phyloP scores from a whole-genome alignment of 2,329 filamentous ascomycete species.

The Pseudocercospora cruenta region DNA sequence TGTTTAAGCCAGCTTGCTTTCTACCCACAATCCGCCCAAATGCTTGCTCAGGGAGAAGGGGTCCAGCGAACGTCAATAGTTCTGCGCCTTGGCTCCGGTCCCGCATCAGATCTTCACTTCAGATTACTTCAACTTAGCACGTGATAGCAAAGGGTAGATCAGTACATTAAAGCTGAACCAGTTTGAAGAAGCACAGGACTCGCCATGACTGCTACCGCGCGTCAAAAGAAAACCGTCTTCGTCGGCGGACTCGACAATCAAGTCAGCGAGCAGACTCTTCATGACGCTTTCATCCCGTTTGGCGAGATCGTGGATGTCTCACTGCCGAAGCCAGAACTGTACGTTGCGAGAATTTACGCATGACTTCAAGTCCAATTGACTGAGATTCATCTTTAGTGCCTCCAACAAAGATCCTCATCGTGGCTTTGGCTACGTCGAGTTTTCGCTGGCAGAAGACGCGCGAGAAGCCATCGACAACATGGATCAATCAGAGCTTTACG shows the following conservation, averaged over 20 bases:
- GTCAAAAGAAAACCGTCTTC: slow-evolving; percentile 79
- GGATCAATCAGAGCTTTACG: slow-evolving; percentile 95
- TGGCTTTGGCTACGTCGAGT: slow-evolving; percentile 97
- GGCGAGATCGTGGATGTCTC: slow-evolving; percentile 92
- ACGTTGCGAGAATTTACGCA: slow-evolving; percentile 9
- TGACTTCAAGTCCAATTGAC: background rate
- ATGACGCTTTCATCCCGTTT: slow-evolving; percentile 94
- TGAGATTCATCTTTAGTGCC: slow-evolving; percentile 40
- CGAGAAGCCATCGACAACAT: slow-evolving; percentile 98
- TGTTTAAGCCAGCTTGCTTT: background rate
- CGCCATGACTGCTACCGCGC: slow-evolving; percentile 76
- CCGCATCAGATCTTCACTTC: background rate
- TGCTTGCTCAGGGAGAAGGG: background rate
- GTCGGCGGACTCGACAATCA: slow-evolving; percentile 83
- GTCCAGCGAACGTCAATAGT: background rate
- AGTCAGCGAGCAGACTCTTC: slow-evolving; percentile 74
- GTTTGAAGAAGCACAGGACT: background rate
- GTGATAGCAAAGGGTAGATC: background rate
- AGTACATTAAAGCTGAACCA: background rate
- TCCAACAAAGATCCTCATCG: slow-evolving; percentile 79
- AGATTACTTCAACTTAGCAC: background rate
- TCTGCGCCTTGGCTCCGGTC: background rate
- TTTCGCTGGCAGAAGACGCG: slow-evolving; percentile 81
- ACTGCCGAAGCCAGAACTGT: slow-evolving; percentile 82
- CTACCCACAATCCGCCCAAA: slow-evolving; percentile 4